phyloP scores from a whole-genome alignment of 257 asterid genomes.

The Gynochthodes officinalis region DNA sequence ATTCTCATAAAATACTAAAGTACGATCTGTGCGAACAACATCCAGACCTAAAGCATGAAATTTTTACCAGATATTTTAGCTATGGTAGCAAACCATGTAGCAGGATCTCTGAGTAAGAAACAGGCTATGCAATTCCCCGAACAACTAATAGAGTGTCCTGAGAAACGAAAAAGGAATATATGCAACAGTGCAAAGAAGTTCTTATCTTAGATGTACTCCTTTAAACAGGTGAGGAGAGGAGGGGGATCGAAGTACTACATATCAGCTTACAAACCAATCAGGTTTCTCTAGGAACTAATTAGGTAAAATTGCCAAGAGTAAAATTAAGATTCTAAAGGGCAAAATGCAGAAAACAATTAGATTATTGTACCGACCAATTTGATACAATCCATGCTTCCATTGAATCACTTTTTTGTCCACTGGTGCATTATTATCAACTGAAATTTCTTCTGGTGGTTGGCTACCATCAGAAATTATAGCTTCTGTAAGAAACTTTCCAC shows the following conservation, averaged over 20 bases:
- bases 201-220: background rate
- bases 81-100: background rate
- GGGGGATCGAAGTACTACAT: background rate
- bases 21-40: slow-evolving; percentile 89
- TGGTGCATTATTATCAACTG: slow-evolving; percentile 14
- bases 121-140: background rate
- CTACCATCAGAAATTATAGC: slow-evolving; percentile 65
- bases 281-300: background rate
- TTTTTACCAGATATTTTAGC: background rate
- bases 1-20: slow-evolving; percentile 67
- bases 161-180: background rate
- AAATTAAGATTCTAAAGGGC: background rate
- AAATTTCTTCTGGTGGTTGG: slow-evolving; percentile 46
- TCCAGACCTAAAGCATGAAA: slow-evolving; percentile 60
- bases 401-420: slow-evolving; percentile 54
- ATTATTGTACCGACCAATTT: slow-evolving; percentile 64
- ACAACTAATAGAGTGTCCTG: background rate
- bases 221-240: background rate
- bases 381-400: slow-evolving; percentile 76
- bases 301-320: background rate
- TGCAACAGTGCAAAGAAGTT: background rate
- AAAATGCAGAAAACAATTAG: slow-evolving; percentile 15
- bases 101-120: background rate
- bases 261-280: background rate
- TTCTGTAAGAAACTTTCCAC: slow-evolving; percentile 68